Evolutionary conservation across 371 early-diverging fungal genomes (phyloP).

Genomic region (Conidiobolus incongruus): DNA sequence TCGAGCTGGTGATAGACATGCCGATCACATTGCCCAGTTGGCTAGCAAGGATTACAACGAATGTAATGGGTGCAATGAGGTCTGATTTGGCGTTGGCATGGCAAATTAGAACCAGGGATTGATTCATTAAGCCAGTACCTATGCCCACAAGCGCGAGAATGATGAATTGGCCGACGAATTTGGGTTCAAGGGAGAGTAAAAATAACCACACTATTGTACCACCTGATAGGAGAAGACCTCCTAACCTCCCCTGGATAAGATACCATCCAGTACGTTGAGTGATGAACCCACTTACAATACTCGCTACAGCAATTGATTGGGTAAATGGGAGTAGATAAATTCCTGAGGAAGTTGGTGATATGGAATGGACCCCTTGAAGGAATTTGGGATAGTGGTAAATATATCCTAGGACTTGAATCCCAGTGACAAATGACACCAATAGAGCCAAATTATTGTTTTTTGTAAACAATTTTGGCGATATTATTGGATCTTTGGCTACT

Average conservation of each 20-base stretch:
- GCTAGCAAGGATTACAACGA: no score
- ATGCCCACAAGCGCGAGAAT: no score
- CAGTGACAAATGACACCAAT: constrained; percentile 23
- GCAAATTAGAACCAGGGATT: no score
- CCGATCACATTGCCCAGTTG: no score
- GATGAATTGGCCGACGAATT: no score
- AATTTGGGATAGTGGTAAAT: neutral
- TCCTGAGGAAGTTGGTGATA: constrained; percentile 10
- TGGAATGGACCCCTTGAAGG: neutral
- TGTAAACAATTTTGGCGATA: constrained; percentile 21
- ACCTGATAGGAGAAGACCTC: no score
- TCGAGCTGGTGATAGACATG: no score
- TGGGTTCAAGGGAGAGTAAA: no score
- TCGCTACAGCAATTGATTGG: constrained; percentile 16
- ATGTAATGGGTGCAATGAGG: no score
- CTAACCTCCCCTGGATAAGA: neutral
- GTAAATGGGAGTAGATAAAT: constrained; percentile 20
- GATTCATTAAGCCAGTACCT: no score
- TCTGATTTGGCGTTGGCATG: no score
- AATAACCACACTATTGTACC: no score
- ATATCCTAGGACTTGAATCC: constrained; percentile 14
- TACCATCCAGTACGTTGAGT: constrained; percentile 19
- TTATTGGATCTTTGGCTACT: constrained; percentile 26
- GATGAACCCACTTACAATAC: constrained; percentile 17
- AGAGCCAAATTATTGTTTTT: constrained; percentile 16